Conservation (phyloP, 1,284 basidiomycete species). For the Omphalotus olearius region DNA sequence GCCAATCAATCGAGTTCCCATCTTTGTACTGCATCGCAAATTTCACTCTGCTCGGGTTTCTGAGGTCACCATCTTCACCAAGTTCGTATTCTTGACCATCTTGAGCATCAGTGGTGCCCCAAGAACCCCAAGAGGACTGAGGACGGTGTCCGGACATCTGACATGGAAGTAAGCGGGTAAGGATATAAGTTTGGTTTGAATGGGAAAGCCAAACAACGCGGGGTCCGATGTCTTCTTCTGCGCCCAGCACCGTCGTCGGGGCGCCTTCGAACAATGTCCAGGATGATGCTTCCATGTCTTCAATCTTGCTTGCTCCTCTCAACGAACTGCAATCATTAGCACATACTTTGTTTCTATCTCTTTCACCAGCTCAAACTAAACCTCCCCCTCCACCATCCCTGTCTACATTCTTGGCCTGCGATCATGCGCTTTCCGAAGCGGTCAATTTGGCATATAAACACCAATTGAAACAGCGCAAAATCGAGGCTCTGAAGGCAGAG, state of each 20-base stretch:
- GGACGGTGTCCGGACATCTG: constrained; percentile 9
- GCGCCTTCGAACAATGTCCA: background rate
- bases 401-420: constrained; percentile 54
- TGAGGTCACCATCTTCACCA: constrained; percentile 6
- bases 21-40: constrained; percentile 41
- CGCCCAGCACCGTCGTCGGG: background rate
- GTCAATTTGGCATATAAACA: constrained; percentile 65
- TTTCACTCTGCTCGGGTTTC: background rate
- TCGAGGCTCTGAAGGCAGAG: constrained; percentile 65
- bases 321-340: constrained; percentile 60
- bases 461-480: constrained; percentile 68
- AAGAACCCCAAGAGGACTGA: constrained; percentile 3
- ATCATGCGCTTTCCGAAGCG: constrained; percentile 57
- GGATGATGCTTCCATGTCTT: constrained; percentile 39
- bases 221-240: background rate
- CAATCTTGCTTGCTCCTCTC: constrained; percentile 60
- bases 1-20: constrained; percentile 66
- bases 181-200: background rate
- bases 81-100: constrained; percentile 9
- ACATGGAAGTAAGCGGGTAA: background rate
- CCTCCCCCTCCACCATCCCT: constrained; percentile 60
- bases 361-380: constrained; percentile 60
- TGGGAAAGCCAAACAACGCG: background rate
- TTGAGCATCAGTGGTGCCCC: background rate
- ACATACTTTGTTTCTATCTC: constrained; percentile 64